Evolutionary conservation across 2,329 filamentous ascomycete species (phyloP), one percentile per base, ranked within the genome.

Genomic region (Bimuria novae-zelandiae): DNA sequence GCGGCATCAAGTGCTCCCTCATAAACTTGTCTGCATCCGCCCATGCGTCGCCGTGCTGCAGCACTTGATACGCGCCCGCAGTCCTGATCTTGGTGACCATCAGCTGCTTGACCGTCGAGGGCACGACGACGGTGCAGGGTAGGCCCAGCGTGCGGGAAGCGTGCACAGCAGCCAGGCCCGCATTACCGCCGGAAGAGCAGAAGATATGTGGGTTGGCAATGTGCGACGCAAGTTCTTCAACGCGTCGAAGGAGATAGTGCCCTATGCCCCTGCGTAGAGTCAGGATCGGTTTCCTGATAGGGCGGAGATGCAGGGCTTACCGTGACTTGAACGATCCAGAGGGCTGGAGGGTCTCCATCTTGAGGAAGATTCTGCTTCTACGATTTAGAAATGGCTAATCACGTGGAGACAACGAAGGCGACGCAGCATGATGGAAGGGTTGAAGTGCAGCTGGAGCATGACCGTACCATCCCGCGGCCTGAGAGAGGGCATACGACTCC

Each of bases 291-390:
- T 48, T 17, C 16, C 14, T 8, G 19, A 48, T 33, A 39, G 22
- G 25, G 17, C 5, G 43, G 21, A 36, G 22, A 16, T 14, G 11
- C 8, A 30, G 25, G 16, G 27, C 62, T 55, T 70, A 73, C 71
- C 70, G 64, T 41, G 89, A 92, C 74, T 95, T 94, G 84, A 95
- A 96, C 33, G 89, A 92, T 58, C 89, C 89, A 19, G 88, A 89
- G 4, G 90, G 91, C 68, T 96, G 91, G 49, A 92, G 83, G 69
- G 89, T 90, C 65, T 95, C 90, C 57, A 94, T 84, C 74, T 95
- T 95, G 66, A 95, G 85, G 73, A 89, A 90, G 72, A 95, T 84
- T 76, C 89, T 87, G 78, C 89, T 80, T 73, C 69, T 76, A 61
- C 67, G 66, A 70, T 71, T 76, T 76, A 76, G 74, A 63, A 63